Evolutionary conservation across 2,329 filamentous ascomycete species (phyloP), one percentile per base, ranked within the genome.

Genomic region (Pyrenophora teres): DNA sequence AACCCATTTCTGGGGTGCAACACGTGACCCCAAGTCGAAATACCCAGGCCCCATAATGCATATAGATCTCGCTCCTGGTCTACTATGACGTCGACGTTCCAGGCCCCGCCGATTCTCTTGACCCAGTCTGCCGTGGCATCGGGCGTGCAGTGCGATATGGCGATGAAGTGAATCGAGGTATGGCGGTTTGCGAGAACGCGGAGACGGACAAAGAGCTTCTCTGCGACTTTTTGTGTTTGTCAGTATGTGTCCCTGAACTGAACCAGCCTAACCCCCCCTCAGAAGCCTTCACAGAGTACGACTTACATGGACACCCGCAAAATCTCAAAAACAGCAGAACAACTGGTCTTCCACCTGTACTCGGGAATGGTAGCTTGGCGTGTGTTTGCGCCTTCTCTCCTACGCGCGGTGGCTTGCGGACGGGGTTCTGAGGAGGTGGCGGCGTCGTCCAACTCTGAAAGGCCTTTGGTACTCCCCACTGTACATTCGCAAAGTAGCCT

Each of bases 1-100:
- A 69, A 70, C 2, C 70, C 70, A 40, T 72, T 73, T 5, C 69
- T 59, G 3, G 70, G 70, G 25, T 73, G 63, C 33, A 73, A 55
- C 6, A 73, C 42, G 43, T 73, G 70, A 2, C 61, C 69, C 61
- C 64, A 73, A 15, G 65, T 70, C 1, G 69, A 69, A 15, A 72
- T 67, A n/a, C 83, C 83, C 4, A 86, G 74, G 2, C 83, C 83
- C 82, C 82, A 86, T 9, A 81, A 77, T 2, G 83, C 81, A 61
- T 86, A 86, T 31, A 84, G 62, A 54, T 80, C 76, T 52, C 83
- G 78, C 52, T 81, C 78, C 60, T 83, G 78, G 70, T 86, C 83
- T 49, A 84, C 70, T 49, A 86, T 68, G 2, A 86, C 68, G 55
- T 81, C 76, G 25, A 85, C 76, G 65, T 77, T 78, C 80, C 83